A percentile compares a stretch with the other conserved stretches of the same genome.
phyloP scores from a whole-genome alignment of 441 rosid species.

The Aquilaria agallochum region DNA sequence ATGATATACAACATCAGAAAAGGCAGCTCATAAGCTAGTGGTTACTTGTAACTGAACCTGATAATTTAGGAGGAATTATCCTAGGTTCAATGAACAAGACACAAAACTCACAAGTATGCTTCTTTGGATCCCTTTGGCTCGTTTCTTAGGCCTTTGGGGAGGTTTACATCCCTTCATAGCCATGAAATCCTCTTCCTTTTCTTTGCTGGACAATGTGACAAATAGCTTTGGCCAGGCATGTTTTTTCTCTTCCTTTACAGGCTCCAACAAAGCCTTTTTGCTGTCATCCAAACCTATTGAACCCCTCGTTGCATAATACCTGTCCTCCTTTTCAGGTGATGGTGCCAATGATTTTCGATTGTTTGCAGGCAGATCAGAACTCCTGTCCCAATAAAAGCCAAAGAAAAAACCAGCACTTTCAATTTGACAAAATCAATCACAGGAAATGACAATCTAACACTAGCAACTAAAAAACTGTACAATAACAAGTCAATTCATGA shows the following conservation, averaged over 20 bases:
- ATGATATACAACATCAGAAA: constrained; percentile 1
- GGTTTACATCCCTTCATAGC: constrained; percentile 95
- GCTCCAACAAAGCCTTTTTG: constrained; percentile 48
- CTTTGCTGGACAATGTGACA: constrained; percentile 70
- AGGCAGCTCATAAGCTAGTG: too few relatives aligned
- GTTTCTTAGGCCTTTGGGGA: constrained; percentile 83
- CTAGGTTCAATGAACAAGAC: neutral
- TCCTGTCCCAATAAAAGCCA: constrained; percentile 28
- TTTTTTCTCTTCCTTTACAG: constrained; percentile 46
- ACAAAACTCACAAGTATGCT: constrained; percentile 57
- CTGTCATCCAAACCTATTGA: constrained; percentile 69
- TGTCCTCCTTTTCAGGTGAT: constrained; percentile 76
- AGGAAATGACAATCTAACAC: too few relatives aligned
- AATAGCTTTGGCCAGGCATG: constrained; percentile 73
- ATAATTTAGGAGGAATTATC: neutral
- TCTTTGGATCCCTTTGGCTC: constrained; percentile 83
- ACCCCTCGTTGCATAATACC: constrained; percentile 78
- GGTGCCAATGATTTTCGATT: constrained; percentile 39
- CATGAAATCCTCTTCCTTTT: constrained; percentile 92
- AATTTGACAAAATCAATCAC: neutral
- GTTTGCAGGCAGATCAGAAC: constrained; percentile 35
- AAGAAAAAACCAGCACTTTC: constrained; percentile 7
- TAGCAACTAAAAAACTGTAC: too few relatives aligned
- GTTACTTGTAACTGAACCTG: too few relatives aligned
- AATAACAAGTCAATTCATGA: too few relatives aligned